Base-by-base conservation (phyloP, 352 stramenopile species). In the Lagenidium sp. region DNA sequence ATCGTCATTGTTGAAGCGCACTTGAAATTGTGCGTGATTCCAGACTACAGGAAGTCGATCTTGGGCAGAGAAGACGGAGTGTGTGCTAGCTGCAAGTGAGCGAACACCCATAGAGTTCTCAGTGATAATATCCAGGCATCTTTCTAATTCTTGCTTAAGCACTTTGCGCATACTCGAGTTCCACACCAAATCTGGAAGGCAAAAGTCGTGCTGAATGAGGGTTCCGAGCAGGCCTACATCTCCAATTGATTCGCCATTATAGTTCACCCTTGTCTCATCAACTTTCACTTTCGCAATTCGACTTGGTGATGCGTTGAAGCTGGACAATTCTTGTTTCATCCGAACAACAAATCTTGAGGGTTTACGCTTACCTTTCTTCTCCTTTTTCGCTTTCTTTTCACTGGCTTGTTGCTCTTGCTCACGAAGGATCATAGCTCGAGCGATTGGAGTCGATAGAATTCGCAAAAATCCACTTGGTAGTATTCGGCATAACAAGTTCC, bases 101-200 rank as follows among this genome's bases (percentile, higher is more conserved):
- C 6, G 10, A 7, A 6, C 7, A n/a, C 24, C 12, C 0, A 11
- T 30, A 4, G 13, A 13, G 42, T 47, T 16, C 15, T 28, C 36
- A 7, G 49, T 35, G 15, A 59, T 37, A 16, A 53, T 4, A 37
- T 42, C 36, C 1, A 58, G 25, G 6, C 40, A 15, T 2, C 32
- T 22, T 25, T 57, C 42, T 25, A 57, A 63, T 53, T 32, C 41
- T 41, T 16, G 15, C 47, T 73, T 71, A 8, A 93, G 49, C 46
- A 90, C 75, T 23, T 55, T 39, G 34, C 77, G 61, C 3, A 67
- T 79, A 19, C 57, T 31, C 12, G 73, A 57, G 29, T 87, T 83
- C 80, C 80, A 93, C 26, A 93, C 83, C 25, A 90, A 56, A 34
- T 93, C 80, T 4, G 78, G 80, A 2, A 90, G 65, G 30, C 82